phyloP scores from a whole-genome alignment of 2,329 filamentous ascomycete genomes.

The Colletotrichum sp. region DNA sequence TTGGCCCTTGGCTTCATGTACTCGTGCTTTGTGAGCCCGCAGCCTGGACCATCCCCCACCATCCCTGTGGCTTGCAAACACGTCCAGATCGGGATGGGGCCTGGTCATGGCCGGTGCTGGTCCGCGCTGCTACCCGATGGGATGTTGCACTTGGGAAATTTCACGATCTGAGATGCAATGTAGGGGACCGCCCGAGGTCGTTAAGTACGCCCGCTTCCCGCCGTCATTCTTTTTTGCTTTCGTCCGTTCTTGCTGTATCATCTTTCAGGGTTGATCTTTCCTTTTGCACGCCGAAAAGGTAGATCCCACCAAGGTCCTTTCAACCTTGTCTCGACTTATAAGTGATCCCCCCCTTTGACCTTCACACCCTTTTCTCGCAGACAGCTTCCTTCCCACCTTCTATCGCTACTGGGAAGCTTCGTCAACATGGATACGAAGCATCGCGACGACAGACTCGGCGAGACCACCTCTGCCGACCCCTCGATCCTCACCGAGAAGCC shows the following conservation, averaged over 20 bases:
- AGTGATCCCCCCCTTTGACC: background rate
- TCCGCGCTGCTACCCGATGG: background rate
- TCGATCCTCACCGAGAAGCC: conserved; percentile 6
- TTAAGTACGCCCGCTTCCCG: background rate
- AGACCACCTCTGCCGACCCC: conserved; percentile 2
- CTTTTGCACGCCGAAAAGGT: background rate
- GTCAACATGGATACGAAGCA: background rate
- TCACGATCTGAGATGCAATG: background rate
- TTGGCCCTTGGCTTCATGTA: background rate
- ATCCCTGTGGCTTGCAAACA: conserved; percentile 9
- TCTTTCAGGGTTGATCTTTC: background rate
- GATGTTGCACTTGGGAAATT: background rate
- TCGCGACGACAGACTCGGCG: background rate
- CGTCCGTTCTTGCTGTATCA: background rate
- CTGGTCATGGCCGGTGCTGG: background rate
- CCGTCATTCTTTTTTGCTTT: background rate
- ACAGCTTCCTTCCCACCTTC: background rate
- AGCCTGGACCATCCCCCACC: background rate
- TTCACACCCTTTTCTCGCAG: background rate
- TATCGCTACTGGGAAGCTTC: background rate
- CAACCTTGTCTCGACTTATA: background rate
- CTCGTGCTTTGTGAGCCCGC: background rate
- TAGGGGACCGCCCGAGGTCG: background rate
- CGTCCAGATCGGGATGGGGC: background rate
- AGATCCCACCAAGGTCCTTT: background rate